Conservation (phyloP, 768 basidiomycete genomes). For the Strobilomyces confusus region DNA sequence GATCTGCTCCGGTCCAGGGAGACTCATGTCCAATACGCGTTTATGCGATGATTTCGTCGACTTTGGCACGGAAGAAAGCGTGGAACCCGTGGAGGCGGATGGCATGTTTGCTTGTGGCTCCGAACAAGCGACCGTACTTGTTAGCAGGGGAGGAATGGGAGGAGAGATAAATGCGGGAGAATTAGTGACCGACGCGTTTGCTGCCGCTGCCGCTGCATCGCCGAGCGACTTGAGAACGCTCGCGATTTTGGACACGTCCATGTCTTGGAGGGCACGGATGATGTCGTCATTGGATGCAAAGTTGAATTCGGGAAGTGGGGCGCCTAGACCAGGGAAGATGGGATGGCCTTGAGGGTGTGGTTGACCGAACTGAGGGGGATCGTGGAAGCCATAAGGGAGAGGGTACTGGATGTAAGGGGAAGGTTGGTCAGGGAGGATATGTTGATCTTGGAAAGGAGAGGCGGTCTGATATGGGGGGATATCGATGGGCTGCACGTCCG, state of each 20-base stretch:
- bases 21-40: slow-evolving; percentile 41
- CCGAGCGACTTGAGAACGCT: slow-evolving; percentile 61
- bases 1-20: slow-evolving; percentile 37
- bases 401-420: slow-evolving; percentile 29
- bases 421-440: slow-evolving; percentile 25
- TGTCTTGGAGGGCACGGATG: slow-evolving; percentile 64
- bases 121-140: slow-evolving; percentile 28
- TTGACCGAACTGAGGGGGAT: slow-evolving; percentile 26
- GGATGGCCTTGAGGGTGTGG: slow-evolving; percentile 27
- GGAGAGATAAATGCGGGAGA: slow-evolving; percentile 21
- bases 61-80: slow-evolving; percentile 39
- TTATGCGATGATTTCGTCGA: slow-evolving; percentile 34
- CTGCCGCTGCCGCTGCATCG: slow-evolving; percentile 46
- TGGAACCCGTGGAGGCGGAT: slow-evolving; percentile 37
- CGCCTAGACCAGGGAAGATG: slow-evolving; percentile 20
- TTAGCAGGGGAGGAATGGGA: slow-evolving; percentile 19
- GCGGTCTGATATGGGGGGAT: slow-evolving; percentile 28
- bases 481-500: slow-evolving; percentile 30
- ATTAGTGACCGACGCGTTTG: slow-evolving; percentile 30
- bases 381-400: slow-evolving; percentile 27
- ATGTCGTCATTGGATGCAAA: slow-evolving; percentile 68
- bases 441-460: slow-evolving; percentile 33
- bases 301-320: slow-evolving; percentile 34
- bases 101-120: slow-evolving; percentile 40
- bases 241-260: slow-evolving; percentile 66